A percentile compares a stretch with the other conserved stretches of the same genome.
phyloP scores from a whole-genome alignment of 2,329 filamentous ascomycete genomes.

The Aureobasidium sp. region DNA sequence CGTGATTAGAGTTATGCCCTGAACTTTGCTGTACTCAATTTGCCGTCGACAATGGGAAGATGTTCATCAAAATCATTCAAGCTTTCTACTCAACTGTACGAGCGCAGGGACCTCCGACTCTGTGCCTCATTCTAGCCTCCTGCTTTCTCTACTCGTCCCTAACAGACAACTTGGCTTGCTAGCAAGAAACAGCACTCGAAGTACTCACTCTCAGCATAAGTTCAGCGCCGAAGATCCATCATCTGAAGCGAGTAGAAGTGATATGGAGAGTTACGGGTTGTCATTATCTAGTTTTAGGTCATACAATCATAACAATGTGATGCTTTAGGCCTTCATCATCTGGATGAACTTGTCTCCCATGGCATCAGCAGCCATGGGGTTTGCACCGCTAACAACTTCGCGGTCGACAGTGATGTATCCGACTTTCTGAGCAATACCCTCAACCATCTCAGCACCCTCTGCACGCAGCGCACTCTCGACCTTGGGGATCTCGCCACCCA shows the following conservation, averaged over 20 bases:
- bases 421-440: constrained; percentile 33
- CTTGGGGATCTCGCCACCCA: constrained; percentile 38
- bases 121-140: no score
- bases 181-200: no score
- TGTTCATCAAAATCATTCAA: no score
- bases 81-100: no score
- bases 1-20: no score
- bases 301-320: neutral
- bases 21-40: no score
- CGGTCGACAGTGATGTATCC: constrained; percentile 38
- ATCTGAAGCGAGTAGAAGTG: no score
- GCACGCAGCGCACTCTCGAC: constrained; percentile 34
- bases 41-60: no score
- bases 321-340: constrained; percentile 23
- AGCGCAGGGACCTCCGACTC: no score
- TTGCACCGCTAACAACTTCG: constrained; percentile 32
- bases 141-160: neutral
- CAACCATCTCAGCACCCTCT: constrained; percentile 39
- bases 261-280: neutral
- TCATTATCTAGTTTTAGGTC: neutral
- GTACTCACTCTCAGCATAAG: no score
- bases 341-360: constrained; percentile 30
- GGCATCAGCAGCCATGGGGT: constrained; percentile 28
- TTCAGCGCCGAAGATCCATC: no score
- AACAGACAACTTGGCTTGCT: no score